phyloP scores from a whole-genome alignment of 164 flowering plant species.

The Nymphaea thermarum region DNA sequence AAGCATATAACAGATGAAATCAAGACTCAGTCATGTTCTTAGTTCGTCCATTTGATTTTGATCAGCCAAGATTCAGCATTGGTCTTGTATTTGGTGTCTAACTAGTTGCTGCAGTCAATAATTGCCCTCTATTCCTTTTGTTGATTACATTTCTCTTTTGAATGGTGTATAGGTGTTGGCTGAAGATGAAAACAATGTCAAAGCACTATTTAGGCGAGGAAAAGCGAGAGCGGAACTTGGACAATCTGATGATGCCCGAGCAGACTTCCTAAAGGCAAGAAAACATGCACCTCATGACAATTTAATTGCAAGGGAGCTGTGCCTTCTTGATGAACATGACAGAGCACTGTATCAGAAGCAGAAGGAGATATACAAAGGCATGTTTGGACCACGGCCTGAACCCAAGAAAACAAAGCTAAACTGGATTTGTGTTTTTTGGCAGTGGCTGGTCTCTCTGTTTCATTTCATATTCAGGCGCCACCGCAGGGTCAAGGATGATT shows the following conservation, averaged over 20 bases:
- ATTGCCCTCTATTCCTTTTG: too few relatives aligned
- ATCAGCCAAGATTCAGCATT: too few relatives aligned
- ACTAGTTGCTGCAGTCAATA: too few relatives aligned
- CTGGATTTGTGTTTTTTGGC: conserved; percentile 56
- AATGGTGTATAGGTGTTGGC: conserved; percentile 42
- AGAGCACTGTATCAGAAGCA: conserved; percentile 82
- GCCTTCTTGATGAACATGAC: conserved; percentile 70
- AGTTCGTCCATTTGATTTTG: too few relatives aligned
- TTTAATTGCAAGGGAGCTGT: conserved; percentile 61
- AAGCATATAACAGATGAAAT: too few relatives aligned
- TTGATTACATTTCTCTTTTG: neutral
- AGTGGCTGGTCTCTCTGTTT: conserved; percentile 56
- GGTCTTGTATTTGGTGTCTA: too few relatives aligned
- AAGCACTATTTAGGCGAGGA: conserved; percentile 90
- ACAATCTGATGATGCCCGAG: conserved; percentile 84
- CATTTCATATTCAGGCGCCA: conserved; percentile 35
- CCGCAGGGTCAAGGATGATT: conserved; percentile 36
- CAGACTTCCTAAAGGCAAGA: conserved; percentile 75
- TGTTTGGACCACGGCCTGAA: conserved; percentile 76
- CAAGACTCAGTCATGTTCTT: too few relatives aligned
- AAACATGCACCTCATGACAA: conserved; percentile 82
- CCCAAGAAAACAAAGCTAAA: conserved; percentile 33
- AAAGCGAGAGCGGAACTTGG: conserved; percentile 97
- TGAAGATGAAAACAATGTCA: conserved; percentile 81
- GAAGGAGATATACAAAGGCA: conserved; percentile 82